These are phyloP conservation scores for Leishmania arabica DNA, from an alignment of 208 protist genomes.

Conservation along the genomic window DNA sequence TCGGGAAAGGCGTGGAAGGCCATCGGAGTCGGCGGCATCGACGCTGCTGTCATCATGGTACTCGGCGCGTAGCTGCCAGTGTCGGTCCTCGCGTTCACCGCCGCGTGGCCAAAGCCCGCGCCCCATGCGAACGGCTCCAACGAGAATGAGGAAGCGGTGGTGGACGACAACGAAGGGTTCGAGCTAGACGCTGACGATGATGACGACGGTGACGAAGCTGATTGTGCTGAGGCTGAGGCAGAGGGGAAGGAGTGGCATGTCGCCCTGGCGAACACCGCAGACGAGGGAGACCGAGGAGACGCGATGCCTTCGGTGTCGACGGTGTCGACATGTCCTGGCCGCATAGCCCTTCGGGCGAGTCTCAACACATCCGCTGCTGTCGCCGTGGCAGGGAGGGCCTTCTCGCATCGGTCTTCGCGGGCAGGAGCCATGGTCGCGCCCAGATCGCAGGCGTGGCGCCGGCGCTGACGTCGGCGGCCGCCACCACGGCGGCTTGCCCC, in stretches of 20 bases:
- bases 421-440: not conserved
- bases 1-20: constrained; percentile 4
- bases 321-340: not conserved
- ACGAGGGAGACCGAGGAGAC: not conserved
- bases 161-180: not conserved
- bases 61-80: not conserved
- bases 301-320: not conserved
- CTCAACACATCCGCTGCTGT: not conserved
- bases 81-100: not conserved
- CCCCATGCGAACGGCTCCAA: not conserved
- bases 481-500: not conserved
- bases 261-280: not conserved
- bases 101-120: not conserved
- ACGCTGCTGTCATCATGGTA: not conserved
- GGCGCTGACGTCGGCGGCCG: not conserved
- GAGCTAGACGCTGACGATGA: not conserved
- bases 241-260: not conserved
- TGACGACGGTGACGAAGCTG: not conserved
- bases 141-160: not conserved
- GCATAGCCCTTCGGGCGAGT: not conserved
- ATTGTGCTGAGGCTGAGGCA: not conserved
- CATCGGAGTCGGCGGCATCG: constrained; percentile 13
- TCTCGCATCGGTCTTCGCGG: not conserved
- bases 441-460: not conserved
- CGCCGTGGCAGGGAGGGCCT: not conserved